A percentile compares a stretch with the other conserved stretches of the same genome.
phyloP scores from a whole-genome alignment of 306 rosid species.

The Vicia sativa region DNA sequence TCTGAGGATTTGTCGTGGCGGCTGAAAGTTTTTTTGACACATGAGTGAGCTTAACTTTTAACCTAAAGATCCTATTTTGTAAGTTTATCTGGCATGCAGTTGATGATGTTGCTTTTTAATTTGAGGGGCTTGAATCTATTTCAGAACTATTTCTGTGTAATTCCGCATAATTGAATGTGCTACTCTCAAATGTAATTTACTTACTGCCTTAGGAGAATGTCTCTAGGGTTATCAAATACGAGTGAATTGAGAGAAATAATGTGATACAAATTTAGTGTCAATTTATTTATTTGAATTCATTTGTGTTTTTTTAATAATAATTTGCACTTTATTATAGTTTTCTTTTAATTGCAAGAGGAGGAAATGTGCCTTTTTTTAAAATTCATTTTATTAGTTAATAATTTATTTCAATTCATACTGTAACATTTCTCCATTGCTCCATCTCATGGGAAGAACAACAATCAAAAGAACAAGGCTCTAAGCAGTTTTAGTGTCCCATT shows the following conservation, averaged over 20 bases:
- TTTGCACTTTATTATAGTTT: neutral
- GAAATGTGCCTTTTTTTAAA: neutral
- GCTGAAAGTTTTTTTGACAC: constrained; percentile 53
- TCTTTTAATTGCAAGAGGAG: neutral
- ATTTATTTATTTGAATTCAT: neutral
- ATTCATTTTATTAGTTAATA: neutral
- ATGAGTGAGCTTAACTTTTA: constrained; percentile 15
- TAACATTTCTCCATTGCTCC: neutral
- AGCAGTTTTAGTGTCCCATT: no score
- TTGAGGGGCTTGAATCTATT: constrained; percentile 7
- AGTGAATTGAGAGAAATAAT: neutral
- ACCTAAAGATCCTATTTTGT: neutral
- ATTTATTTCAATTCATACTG: neutral
- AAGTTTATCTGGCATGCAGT: neutral
- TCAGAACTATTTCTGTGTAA: constrained; percentile 28
- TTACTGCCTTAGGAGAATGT: neutral
- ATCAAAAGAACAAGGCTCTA: no score
- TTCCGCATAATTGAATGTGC: constrained; percentile 9
- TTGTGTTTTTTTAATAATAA: neutral
- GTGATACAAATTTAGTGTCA: neutral
- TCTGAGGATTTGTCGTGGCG: constrained; percentile 84
- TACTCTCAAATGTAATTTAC: neutral
- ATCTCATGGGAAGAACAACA: no score
- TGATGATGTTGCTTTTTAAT: constrained; percentile 23
- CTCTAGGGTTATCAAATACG: neutral